These are phyloP conservation scores for Crucihimalaya himalaica DNA, from an alignment of 345 rosid species.

Conservation along the genomic window DNA sequence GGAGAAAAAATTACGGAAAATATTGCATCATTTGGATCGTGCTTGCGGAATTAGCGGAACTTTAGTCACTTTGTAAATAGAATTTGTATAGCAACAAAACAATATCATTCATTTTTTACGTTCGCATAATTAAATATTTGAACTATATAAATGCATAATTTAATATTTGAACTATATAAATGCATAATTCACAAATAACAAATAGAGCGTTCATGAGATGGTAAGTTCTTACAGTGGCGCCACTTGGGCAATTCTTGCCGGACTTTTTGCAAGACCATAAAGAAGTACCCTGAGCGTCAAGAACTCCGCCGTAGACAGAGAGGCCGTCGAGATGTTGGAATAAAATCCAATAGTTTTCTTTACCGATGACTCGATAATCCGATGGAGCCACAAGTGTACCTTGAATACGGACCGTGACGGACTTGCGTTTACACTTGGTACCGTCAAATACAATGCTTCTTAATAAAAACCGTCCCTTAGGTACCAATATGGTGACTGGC, in stretches of 20 bases:
- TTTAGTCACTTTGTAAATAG: neutral
- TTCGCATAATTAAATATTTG: neutral
- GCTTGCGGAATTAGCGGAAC: neutral
- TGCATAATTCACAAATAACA: neutral
- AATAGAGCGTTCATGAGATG: neutral
- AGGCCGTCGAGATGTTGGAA: conserved; percentile 52
- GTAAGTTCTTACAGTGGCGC: conserved; percentile 57
- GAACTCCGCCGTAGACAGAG: conserved; percentile 56
- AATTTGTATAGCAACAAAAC: neutral
- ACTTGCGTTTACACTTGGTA: conserved; percentile 53
- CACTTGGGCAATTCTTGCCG: conserved; percentile 59
- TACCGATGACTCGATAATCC: conserved; percentile 49
- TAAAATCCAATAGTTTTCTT: conserved; percentile 49
- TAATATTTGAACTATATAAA: neutral
- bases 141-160: neutral
- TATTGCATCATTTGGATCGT: conserved; percentile 21
- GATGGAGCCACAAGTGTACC: conserved; percentile 75
- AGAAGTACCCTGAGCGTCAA: conserved; percentile 62
- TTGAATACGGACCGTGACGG: conserved; percentile 48
- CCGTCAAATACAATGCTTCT: conserved; percentile 50
- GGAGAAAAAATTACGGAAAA: conserved; percentile 8
- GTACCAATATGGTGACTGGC: conserved; percentile 55
- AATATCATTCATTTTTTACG: conserved; percentile 3
- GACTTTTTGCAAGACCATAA: conserved; percentile 72
- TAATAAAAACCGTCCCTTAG: conserved; percentile 52